phyloP scores from a whole-genome alignment of 2,329 filamentous ascomycete species.

The Monilinia laxa region DNA sequence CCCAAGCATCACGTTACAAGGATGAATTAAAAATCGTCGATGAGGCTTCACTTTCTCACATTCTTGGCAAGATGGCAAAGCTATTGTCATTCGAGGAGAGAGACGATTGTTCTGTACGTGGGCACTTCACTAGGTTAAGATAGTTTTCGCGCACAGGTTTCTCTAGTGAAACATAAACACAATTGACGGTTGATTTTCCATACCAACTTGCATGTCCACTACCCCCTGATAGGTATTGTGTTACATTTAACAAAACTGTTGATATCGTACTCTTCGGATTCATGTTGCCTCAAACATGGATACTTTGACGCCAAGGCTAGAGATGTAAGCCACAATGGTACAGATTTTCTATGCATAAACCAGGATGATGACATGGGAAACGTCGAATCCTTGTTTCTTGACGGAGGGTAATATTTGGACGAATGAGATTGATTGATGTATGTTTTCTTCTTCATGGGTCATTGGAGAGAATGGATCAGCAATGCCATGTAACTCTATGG shows the following conservation, averaged over 20 bases:
- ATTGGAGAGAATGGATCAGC: neutral
- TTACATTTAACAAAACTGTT: slow-evolving; percentile 3
- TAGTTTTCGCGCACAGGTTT: neutral
- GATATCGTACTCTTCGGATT: slow-evolving; percentile 3
- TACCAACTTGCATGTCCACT: neutral
- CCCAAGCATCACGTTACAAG: neutral
- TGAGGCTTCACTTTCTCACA: neutral
- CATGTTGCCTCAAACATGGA: neutral
- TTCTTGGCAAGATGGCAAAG: neutral
- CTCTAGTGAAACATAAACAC: neutral
- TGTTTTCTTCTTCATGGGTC: neutral
- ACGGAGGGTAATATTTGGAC: neutral
- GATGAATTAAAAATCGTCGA: neutral
- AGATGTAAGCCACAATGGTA: neutral
- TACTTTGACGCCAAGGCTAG: neutral
- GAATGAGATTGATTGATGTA: too few relatives aligned
- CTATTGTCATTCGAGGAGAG: too few relatives aligned
- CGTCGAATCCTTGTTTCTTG: neutral
- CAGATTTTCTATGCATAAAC: slow-evolving; percentile 9
- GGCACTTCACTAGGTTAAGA: too few relatives aligned
- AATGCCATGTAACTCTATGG: neutral
- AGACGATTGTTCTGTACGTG: too few relatives aligned
- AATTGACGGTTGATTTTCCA: neutral
- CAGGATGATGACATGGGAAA: neutral
- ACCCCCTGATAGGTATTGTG: neutral